These are phyloP conservation scores for Thermoascus crustaceus DNA, from an alignment of 2,329 filamentous ascomycete genomes.

Conservation along the genomic window DNA sequence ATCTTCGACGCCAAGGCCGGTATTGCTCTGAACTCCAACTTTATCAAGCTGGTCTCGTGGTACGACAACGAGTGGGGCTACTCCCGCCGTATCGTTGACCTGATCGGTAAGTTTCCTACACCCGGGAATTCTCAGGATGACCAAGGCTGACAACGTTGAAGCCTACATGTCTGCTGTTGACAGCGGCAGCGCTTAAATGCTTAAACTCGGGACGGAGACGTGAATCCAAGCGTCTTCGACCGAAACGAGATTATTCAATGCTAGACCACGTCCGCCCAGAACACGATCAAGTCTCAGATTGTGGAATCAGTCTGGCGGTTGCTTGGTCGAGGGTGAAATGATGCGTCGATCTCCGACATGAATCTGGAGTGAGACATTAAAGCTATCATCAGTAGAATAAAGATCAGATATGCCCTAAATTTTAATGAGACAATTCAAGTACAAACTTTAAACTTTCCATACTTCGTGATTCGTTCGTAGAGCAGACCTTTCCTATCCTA, in stretches of 20 bases:
- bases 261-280: neutral
- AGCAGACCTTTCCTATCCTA: too few species aligned
- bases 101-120: conserved; percentile 40
- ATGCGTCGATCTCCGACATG: conserved; percentile 2
- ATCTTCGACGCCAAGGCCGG: conserved; percentile 99
- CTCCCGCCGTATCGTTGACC: conserved; percentile 88
- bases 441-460: too few species aligned
- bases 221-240: conserved; percentile 28
- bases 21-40: conserved; percentile 97
- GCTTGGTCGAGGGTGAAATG: conserved; percentile 5
- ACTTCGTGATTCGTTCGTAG: too few species aligned
- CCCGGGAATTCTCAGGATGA: neutral
- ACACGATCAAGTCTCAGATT: neutral
- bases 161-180: conserved; percentile 75
- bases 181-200: conserved; percentile 32
- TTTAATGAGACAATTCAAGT: conserved; percentile 20
- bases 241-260: conserved; percentile 11
- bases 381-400: conserved; percentile 1
- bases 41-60: conserved; percentile 97
- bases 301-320: neutral
- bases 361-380: neutral
- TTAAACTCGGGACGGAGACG: conserved; percentile 27
- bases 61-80: conserved; percentile 99
- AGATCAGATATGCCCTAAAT: conserved; percentile 13
- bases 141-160: conserved; percentile 31